Conservation (phyloP, 2,329 filamentous ascomycete genomes). For the Lasiodiplodia citricola region DNA sequence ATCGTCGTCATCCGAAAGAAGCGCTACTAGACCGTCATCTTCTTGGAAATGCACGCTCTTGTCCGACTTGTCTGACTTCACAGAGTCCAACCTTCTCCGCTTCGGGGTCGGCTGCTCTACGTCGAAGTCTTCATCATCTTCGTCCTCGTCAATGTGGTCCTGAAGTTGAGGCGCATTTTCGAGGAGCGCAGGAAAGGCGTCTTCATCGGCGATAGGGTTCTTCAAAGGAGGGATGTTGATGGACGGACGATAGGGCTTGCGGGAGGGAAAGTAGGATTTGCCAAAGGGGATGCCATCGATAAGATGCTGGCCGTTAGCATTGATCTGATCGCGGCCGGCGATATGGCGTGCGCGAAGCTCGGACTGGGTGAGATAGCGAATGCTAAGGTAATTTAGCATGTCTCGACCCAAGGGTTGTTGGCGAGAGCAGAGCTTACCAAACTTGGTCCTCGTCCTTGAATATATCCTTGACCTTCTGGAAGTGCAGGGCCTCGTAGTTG, state of each 20-base stretch:
- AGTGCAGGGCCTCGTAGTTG: conserved; percentile 87
- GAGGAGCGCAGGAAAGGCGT: conserved; percentile 26
- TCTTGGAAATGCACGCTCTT: conserved; percentile 29
- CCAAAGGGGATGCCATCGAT: conserved; percentile 88
- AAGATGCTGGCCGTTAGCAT: conserved; percentile 76
- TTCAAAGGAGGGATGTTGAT: conserved; percentile 78
- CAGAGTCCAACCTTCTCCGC: conserved; percentile 5
- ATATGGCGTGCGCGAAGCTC: conserved; percentile 76
- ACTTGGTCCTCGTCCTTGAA: conserved; percentile 85
- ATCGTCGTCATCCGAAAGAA: conserved; percentile 18
- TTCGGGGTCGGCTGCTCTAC: conserved; percentile 34
- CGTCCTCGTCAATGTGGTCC: neutral
- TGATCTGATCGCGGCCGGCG: conserved; percentile 81
- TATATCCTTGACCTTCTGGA: conserved; percentile 70
- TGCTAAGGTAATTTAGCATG: conserved; percentile 56
- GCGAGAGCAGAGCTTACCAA: conserved; percentile 58
- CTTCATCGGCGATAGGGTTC: conserved; percentile 47
- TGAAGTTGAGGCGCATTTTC: neutral
- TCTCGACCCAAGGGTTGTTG: conserved; percentile 6
- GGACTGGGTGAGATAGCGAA: conserved; percentile 75
- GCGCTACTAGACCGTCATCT: conserved; percentile 1
- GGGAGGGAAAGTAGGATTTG: conserved; percentile 65
- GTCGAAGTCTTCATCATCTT: conserved; percentile 37
- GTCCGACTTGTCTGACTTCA: conserved; percentile 29
- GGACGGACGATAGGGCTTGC: conserved; percentile 65